These are phyloP conservation scores for Darksidea phi DNA, from an alignment of 495 filamentous ascomycete species.

Conservation along the genomic window DNA sequence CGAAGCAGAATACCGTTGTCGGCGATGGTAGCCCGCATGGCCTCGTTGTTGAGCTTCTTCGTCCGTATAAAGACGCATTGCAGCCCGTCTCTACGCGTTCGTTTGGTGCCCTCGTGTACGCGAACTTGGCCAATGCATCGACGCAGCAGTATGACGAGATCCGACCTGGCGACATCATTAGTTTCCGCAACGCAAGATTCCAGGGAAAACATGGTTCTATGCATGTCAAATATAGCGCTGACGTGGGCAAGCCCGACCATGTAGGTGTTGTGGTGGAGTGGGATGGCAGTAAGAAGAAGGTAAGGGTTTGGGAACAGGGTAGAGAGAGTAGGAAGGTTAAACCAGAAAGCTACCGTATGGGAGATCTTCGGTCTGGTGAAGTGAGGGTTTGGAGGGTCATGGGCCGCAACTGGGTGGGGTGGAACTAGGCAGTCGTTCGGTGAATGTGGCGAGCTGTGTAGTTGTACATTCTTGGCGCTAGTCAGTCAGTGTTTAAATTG, in stretches of 20 bases:
- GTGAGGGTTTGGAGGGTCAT: conserved; percentile 98
- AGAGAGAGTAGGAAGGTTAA: conserved; percentile 93
- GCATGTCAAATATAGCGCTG: conserved; percentile 86
- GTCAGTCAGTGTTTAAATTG: too few species aligned
- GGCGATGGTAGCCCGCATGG: conserved; percentile 78
- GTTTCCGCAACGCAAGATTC: conserved; percentile 90
- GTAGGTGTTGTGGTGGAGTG: conserved; percentile 96
- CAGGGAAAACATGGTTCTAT: conserved; percentile 93
- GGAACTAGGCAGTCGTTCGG: conserved; percentile 48
- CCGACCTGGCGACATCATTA: conserved; percentile 87
- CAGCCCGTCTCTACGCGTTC: conserved; percentile 79
- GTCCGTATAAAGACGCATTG: conserved; percentile 69
- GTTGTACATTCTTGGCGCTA: too few species aligned
- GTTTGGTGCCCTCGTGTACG: conserved; percentile 89
- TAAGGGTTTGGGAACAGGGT: conserved; percentile 92
- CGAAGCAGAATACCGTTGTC: conserved; percentile 73
- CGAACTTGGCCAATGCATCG: conserved; percentile 89
- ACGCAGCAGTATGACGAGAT: conserved; percentile 92
- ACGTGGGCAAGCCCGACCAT: conserved; percentile 91
- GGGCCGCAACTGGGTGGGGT: conserved; percentile 87
- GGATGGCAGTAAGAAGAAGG: conserved; percentile 98
- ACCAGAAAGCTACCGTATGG: conserved; percentile 87
- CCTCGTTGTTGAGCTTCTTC: conserved; percentile 75
- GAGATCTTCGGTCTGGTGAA: conserved; percentile 88
- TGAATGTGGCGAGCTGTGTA: too few species aligned